A percentile compares a stretch with the other conserved stretches of the same genome.
Conservation (phyloP, 176 grass and related monocot genomes). For the Musa beccarii region DNA sequence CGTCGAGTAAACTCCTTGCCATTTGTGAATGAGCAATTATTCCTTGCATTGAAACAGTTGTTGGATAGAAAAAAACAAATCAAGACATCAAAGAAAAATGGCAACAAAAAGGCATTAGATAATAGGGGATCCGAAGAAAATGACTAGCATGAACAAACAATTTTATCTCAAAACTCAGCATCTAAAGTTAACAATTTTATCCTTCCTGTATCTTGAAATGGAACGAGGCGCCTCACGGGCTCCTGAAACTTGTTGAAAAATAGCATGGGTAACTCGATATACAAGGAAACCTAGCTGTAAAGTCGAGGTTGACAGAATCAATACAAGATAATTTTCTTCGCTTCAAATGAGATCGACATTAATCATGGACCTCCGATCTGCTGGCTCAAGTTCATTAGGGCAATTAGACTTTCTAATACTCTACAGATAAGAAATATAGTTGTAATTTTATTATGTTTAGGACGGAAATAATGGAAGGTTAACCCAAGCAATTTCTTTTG, state of each 20-base stretch:
- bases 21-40: too few species aligned
- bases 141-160: too few species aligned
- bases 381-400: slow-evolving; percentile 59
- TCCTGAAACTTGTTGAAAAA: slow-evolving; percentile 32
- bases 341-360: slow-evolving; percentile 48
- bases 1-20: too few species aligned
- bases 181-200: background rate
- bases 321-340: slow-evolving; percentile 40
- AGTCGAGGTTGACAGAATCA: slow-evolving; percentile 14
- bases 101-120: too few species aligned
- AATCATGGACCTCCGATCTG: slow-evolving; percentile 40
- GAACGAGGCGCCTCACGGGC: slow-evolving; percentile 22
- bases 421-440: slow-evolving; percentile 22
- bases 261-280: background rate
- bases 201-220: slow-evolving; percentile 57
- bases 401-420: slow-evolving; percentile 87
- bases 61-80: too few species aligned
- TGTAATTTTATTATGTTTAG: background rate
- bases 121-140: too few species aligned
- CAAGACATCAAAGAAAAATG: too few species aligned
- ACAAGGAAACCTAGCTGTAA: background rate
- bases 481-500: background rate
- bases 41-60: too few species aligned
- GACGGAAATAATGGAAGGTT: too few species aligned
- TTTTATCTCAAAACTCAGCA: too few species aligned